phyloP scores from a whole-genome alignment of 2,329 filamentous ascomycete species.

The Penicillium sp. region DNA sequence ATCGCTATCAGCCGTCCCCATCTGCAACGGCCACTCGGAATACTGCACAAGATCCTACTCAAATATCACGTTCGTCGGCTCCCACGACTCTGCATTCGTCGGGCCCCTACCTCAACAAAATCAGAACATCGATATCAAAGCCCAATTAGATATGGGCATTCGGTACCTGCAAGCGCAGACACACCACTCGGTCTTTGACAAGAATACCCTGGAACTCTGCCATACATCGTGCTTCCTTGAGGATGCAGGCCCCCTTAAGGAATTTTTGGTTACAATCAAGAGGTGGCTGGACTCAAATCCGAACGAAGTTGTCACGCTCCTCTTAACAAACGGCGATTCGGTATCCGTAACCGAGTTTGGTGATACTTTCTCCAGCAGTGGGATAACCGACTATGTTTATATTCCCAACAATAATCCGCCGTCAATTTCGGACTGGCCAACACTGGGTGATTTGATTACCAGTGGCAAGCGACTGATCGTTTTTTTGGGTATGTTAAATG shows the following conservation, averaged over 20 bases:
- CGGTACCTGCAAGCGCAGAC: slow-evolving; percentile 67
- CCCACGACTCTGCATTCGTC: slow-evolving; percentile 68
- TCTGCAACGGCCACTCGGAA: slow-evolving; percentile 61
- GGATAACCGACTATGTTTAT: slow-evolving; percentile 39
- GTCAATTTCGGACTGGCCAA: slow-evolving; percentile 45
- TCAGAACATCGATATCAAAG: slow-evolving; percentile 61
- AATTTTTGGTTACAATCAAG: slow-evolving; percentile 61
- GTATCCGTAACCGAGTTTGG: slow-evolving; percentile 36
- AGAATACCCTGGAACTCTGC: slow-evolving; percentile 60
- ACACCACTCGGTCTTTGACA: slow-evolving; percentile 51
- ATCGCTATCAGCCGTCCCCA: slow-evolving; percentile 5
- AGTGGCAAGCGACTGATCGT: slow-evolving; percentile 47
- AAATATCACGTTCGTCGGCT: slow-evolving; percentile 62
- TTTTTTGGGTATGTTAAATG: slow-evolving; percentile 41
- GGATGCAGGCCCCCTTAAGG: slow-evolving; percentile 59
- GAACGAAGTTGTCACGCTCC: slow-evolving; percentile 63
- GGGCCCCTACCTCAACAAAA: slow-evolving; percentile 58
- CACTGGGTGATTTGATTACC: slow-evolving; percentile 43
- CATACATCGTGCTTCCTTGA: slow-evolving; percentile 65
- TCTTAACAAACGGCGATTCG: slow-evolving; percentile 63
- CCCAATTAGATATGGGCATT: slow-evolving; percentile 63
- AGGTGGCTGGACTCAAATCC: slow-evolving; percentile 61
- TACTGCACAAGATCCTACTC: slow-evolving; percentile 62
- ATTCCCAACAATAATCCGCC: slow-evolving; percentile 38
- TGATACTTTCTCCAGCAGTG: slow-evolving; percentile 34